Conservation (phyloP, 208 protist genomes). For the Wallacemonas sp. region DNA sequence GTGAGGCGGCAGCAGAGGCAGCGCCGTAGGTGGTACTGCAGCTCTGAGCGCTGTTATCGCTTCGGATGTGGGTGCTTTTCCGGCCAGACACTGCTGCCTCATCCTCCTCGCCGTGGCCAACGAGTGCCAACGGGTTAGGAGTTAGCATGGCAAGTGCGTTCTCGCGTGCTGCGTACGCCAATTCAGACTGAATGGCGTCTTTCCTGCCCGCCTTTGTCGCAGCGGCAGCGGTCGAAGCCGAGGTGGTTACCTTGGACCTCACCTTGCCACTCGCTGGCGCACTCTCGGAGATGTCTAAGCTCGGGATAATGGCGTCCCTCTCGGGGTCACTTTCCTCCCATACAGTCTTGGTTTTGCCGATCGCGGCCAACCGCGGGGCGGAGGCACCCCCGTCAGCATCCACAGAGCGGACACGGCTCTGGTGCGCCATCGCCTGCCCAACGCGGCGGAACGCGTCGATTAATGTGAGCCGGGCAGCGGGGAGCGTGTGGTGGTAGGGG, state of each 20-base stretch:
- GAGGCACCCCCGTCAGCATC: too few species aligned
- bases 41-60: too few species aligned
- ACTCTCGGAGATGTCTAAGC: not conserved
- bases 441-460: not conserved
- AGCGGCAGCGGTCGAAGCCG: not conserved
- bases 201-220: not conserved
- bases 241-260: not conserved
- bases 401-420: not conserved
- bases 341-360: not conserved
- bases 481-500: not conserved
- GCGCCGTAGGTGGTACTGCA: not conserved
- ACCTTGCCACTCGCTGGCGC: not conserved
- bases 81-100: too few species aligned
- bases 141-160: not conserved
- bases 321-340: not conserved
- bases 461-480: not conserved
- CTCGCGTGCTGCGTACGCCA: not conserved
- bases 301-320: not conserved
- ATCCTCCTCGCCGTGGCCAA: too few species aligned
- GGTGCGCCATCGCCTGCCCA: not conserved
- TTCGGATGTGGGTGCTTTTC: too few species aligned
- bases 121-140: too few species aligned
- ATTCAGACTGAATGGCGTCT: not conserved
- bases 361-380: not conserved
- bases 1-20: too few species aligned